These are phyloP conservation scores for Exserohilum turcica DNA, from an alignment of 2,329 filamentous ascomycete species.

Conservation along the genomic window DNA sequence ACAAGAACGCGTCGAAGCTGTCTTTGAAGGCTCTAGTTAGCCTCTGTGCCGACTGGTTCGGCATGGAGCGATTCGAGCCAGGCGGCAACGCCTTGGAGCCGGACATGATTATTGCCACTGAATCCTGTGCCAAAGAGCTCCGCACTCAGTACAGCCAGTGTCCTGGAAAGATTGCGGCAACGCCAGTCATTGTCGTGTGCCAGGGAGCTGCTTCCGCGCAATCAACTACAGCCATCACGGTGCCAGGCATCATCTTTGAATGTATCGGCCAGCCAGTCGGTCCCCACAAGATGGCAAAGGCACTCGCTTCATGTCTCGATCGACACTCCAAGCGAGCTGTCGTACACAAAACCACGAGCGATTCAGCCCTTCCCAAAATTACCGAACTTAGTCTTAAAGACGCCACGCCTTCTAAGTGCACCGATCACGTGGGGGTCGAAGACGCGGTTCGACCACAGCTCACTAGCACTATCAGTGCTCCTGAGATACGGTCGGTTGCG, in stretches of 20 bases:
- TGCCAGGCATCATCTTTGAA: conserved; percentile 43
- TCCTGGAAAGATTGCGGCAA: conserved; percentile 20
- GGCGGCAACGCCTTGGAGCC: conserved; percentile 19
- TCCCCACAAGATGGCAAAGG: conserved; percentile 48
- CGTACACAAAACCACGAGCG: conserved; percentile 14
- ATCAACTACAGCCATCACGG: conserved; percentile 42
- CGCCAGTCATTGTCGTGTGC: conserved; percentile 43
- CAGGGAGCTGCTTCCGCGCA: conserved; percentile 44
- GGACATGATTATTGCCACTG: conserved; percentile 42
- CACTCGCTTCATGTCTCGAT: conserved; percentile 41
- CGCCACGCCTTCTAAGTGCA: conserved; percentile 23
- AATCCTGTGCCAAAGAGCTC: conserved; percentile 36
- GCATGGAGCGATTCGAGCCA: conserved; percentile 33
- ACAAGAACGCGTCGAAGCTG: conserved; percentile 39
- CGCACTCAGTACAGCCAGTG: conserved; percentile 34
- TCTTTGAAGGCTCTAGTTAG: conserved; percentile 40
- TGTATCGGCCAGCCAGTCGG: conserved; percentile 46
- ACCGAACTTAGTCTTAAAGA: conserved; percentile 37
- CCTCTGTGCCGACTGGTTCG: conserved; percentile 45
- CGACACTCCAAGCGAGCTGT: conserved; percentile 32
- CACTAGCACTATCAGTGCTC: conserved; percentile 38
- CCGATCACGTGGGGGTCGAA: conserved; percentile 9
- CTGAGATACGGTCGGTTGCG: conserved; percentile 33
- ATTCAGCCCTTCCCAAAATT: conserved; percentile 23
- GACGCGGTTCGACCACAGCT: conserved; percentile 32